Evolutionary conservation across 2,329 filamentous ascomycete species (phyloP).

Genomic region (Talaromyces marneffei): DNA sequence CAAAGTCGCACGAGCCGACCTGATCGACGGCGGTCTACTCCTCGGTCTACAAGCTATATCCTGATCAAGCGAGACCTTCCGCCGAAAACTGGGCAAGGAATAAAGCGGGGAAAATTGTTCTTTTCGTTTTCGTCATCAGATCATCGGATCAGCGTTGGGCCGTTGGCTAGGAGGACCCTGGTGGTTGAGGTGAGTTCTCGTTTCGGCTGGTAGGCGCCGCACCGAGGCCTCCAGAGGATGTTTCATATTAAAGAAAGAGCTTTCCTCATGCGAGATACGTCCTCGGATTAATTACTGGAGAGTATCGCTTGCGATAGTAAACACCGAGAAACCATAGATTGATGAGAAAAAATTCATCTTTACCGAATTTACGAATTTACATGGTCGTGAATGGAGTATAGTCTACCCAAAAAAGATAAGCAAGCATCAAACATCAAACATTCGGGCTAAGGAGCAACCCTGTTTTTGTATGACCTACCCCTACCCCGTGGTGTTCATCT

Average conservation of each 20-base stretch:
- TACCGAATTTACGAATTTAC: too few relatives aligned
- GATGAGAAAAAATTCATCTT: neutral
- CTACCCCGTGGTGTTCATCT: neutral
- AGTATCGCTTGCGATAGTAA: neutral
- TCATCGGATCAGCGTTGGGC: neutral
- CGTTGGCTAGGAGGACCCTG: neutral
- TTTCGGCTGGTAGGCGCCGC: neutral
- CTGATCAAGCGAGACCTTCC: neutral
- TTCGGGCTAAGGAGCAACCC: neutral
- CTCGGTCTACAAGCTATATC: neutral
- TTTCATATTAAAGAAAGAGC: neutral
- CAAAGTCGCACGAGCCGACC: neutral
- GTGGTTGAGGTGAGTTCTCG: neutral
- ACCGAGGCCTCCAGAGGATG: neutral
- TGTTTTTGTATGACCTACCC: neutral
- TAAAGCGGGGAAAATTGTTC: neutral
- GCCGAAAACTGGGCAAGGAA: neutral
- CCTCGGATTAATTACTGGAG: neutral
- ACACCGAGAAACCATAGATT: neutral
- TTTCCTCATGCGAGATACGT: neutral
- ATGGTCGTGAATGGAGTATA: neutral
- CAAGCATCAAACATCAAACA: neutral
- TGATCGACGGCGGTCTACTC: neutral
- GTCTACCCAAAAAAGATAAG: neutral
- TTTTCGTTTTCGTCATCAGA: neutral